phyloP scores from a whole-genome alignment of 2,329 filamentous ascomycete species.

The Clarireedia paspali region DNA sequence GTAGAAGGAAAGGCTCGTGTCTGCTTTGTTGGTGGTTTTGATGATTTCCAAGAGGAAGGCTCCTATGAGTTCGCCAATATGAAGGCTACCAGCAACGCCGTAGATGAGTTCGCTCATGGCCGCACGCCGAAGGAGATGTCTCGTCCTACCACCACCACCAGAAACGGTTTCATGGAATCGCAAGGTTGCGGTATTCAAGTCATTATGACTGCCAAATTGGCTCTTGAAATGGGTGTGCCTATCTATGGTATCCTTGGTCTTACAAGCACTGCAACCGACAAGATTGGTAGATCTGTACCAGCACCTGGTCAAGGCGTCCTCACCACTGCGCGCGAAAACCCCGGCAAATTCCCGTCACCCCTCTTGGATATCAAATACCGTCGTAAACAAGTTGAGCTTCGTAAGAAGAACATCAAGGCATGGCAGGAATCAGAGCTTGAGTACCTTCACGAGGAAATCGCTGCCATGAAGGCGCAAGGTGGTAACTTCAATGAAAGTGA shows the following conservation, averaged over 20 bases:
- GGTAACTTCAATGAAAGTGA: conserved; percentile 72
- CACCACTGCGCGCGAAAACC: conserved; percentile 85
- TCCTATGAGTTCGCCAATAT: conserved; percentile 99
- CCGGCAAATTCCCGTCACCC: conserved; percentile 88
- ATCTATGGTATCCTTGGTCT: conserved; percentile 93
- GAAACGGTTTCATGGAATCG: conserved; percentile 98
- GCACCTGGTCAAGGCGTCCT: conserved; percentile 95
- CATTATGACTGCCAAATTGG: conserved; percentile 95
- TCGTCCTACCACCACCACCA: conserved; percentile 88
- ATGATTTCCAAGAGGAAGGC: conserved; percentile 98
- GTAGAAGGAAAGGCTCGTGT: conserved; percentile 96
- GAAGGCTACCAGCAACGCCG: conserved; percentile 97
- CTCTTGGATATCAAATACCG: conserved; percentile 97
- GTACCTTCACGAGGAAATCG: conserved; percentile 85
- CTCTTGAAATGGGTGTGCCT: conserved; percentile 95
- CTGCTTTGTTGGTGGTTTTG: conserved; percentile 96
- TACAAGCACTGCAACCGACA: conserved; percentile 94
- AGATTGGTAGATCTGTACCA: conserved; percentile 96
- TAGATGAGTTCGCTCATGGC: conserved; percentile 92
- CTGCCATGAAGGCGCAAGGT: conserved; percentile 78
- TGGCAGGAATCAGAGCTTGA: conserved; percentile 95
- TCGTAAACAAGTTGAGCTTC: conserved; percentile 85
- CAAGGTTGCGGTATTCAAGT: conserved; percentile 97
- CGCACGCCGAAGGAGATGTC: conserved; percentile 98
- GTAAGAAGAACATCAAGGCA: conserved; percentile 88